Conservation (phyloP, 768 basidiomycete genomes). For the Cystofilobasidium macerans region DNA sequence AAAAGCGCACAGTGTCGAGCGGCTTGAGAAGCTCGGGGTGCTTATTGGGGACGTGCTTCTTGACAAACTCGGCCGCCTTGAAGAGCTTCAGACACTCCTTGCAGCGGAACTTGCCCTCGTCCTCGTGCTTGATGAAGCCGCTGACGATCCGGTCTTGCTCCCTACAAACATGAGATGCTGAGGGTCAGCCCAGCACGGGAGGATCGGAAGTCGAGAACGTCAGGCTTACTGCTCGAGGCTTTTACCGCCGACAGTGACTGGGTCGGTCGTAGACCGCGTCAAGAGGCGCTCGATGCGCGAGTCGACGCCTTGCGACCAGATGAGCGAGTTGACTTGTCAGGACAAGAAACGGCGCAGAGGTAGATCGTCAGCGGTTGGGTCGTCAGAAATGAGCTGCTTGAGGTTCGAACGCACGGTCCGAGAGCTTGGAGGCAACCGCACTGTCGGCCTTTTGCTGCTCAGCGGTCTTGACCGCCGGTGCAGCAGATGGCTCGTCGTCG, state of each 20-base stretch:
- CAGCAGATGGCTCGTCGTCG: not conserved
- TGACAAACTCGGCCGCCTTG: slow-evolving; percentile 91
- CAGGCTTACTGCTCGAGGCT: slow-evolving; percentile 68
- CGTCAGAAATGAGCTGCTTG: not conserved
- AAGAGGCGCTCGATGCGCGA: slow-evolving; percentile 64
- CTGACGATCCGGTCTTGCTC: slow-evolving; percentile 15
- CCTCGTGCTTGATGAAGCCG: slow-evolving; percentile 74
- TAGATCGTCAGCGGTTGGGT: too few species aligned
- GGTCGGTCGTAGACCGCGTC: slow-evolving; percentile 66
- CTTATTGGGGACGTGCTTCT: slow-evolving; percentile 94
- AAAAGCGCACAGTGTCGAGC: slow-evolving; percentile 80
- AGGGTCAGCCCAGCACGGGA: not conserved
- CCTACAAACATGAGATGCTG: not conserved
- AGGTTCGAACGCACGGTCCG: slow-evolving; percentile 21
- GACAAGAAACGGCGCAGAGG: not conserved
- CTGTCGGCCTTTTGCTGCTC: slow-evolving; percentile 6
- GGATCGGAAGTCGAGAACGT: not conserved
- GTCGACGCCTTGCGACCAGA: slow-evolving; percentile 80
- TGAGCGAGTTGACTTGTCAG: slow-evolving; percentile 6
- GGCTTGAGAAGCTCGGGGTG: slow-evolving; percentile 65
- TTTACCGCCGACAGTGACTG: slow-evolving; percentile 79
- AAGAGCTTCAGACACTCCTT: slow-evolving; percentile 90
- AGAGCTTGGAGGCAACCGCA: not conserved
- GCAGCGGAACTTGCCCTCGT: slow-evolving; percentile 93
- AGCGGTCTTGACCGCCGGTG: not conserved